Conservation (phyloP, 495 filamentous ascomycete species). For the Penicillium samsonianum region DNA sequence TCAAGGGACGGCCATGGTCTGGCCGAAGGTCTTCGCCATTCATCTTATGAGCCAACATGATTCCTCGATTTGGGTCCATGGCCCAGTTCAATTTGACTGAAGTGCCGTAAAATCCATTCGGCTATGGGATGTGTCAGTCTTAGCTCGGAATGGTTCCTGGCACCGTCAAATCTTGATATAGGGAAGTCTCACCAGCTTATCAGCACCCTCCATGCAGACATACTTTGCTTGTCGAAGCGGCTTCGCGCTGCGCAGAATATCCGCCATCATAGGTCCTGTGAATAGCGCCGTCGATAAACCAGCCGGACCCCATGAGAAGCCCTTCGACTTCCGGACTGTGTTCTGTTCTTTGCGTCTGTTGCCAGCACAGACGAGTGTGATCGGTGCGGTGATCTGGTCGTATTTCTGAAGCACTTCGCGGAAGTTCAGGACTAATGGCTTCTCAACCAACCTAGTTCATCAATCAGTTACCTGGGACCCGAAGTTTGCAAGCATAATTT, state of each 20-base stretch:
- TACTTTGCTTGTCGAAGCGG: conserved; percentile 75
- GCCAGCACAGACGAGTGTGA: conserved; percentile 92
- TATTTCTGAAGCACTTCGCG: conserved; percentile 73
- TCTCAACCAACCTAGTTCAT: conserved; percentile 63
- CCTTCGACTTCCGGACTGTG: conserved; percentile 85
- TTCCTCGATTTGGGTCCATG: conserved; percentile 79
- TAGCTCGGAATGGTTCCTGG: background rate
- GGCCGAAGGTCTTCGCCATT: conserved; percentile 83
- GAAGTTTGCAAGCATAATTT: background rate
- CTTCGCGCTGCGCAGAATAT: conserved; percentile 68
- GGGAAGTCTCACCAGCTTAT: conserved; percentile 61
- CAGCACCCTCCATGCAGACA: conserved; percentile 92
- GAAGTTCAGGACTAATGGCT: conserved; percentile 72
- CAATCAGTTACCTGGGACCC: conserved; percentile 12
- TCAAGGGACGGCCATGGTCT: conserved; percentile 85
- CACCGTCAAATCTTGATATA: background rate
- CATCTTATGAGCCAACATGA: conserved; percentile 92
- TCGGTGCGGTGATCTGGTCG: conserved; percentile 81
- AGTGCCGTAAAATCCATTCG: conserved; percentile 90
- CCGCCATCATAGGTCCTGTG: conserved; percentile 78
- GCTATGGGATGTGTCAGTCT: conserved; percentile 42
- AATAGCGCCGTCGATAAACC: conserved; percentile 88
- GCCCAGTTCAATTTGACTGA: conserved; percentile 87
- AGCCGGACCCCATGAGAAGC: conserved; percentile 93
- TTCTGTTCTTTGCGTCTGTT: conserved; percentile 97